phyloP scores from a whole-genome alignment of 176 grass and related monocot genomes.

The Musa itinerans region DNA sequence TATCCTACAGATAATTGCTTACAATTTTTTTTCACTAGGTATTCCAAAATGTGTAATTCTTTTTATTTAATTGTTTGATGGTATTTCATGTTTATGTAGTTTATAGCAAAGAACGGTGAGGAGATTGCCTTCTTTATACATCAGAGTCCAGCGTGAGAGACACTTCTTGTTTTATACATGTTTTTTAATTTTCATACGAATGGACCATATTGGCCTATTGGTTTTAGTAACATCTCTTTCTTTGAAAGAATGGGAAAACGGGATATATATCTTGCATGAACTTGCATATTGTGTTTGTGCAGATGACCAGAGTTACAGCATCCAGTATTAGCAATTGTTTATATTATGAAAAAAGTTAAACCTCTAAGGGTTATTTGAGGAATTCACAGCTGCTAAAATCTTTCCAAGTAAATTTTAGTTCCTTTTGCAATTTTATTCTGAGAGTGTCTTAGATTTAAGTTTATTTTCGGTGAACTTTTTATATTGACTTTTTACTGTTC shows the following conservation, averaged over 20 bases:
- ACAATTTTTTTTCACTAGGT: not conserved
- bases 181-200: not conserved
- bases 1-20: not conserved
- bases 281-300: no score
- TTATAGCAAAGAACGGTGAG: not conserved
- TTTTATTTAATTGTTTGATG: not conserved
- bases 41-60: not conserved
- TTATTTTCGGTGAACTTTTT: no score
- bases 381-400: no score
- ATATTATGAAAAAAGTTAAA: no score
- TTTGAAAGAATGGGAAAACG: not conserved
- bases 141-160: not conserved
- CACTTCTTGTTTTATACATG: not conserved
- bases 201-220: not conserved
- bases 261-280: no score
- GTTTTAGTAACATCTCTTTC: not conserved
- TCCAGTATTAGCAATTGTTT: no score
- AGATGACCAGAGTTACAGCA: no score
- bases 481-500: no score
- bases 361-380: no score
- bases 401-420: no score
- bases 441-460: no score
- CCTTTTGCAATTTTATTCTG: no score
- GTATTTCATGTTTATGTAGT: not conserved
- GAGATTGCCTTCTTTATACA: not conserved